Conservation (phyloP, 371 early-diverging fungal species). For the Encephalitozoon intestinalis region DNA sequence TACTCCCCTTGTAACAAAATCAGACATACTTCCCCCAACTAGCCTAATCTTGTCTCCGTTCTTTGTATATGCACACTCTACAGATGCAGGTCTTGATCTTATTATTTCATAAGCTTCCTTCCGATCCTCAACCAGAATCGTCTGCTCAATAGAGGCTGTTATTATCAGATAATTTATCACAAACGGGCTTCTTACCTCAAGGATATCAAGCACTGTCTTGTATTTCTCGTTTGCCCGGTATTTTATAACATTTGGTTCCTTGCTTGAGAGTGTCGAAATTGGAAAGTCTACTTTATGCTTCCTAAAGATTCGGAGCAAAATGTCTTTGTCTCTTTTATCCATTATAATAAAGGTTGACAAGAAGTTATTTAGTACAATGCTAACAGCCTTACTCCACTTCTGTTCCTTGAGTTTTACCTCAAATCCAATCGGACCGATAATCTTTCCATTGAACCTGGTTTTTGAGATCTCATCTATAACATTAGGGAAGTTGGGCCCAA, state of each 20-base stretch:
- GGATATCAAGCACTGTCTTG: conserved; percentile 50
- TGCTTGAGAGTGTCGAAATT: conserved; percentile 35
- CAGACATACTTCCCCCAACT: conserved; percentile 51
- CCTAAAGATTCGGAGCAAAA: conserved; percentile 45
- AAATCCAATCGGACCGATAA: conserved; percentile 57
- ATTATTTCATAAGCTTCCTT: conserved; percentile 55
- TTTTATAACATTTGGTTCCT: conserved; percentile 6
- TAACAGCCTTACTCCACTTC: conserved; percentile 55
- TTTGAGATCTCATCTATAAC: conserved; percentile 27
- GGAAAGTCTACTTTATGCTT: conserved; percentile 25
- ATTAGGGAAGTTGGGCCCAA: background rate
- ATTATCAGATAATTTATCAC: conserved; percentile 54
- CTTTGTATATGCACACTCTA: conserved; percentile 55
- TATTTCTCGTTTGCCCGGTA: conserved; percentile 29
- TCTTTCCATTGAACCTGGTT: conserved; percentile 40
- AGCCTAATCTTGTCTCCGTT: conserved; percentile 58
- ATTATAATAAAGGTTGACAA: conserved; percentile 56
- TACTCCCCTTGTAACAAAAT: conserved; percentile 45
- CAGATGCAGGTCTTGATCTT: conserved; percentile 21
- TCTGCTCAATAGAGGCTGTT: conserved; percentile 53
- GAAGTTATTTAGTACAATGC: conserved; percentile 44
- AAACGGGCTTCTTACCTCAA: conserved; percentile 28
- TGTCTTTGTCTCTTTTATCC: conserved; percentile 39
- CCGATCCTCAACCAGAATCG: conserved; percentile 53
- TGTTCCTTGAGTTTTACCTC: conserved; percentile 53